These are phyloP conservation scores for Tricholomella constricta DNA, from an alignment of 768 basidiomycete species.

Conservation along the genomic window DNA sequence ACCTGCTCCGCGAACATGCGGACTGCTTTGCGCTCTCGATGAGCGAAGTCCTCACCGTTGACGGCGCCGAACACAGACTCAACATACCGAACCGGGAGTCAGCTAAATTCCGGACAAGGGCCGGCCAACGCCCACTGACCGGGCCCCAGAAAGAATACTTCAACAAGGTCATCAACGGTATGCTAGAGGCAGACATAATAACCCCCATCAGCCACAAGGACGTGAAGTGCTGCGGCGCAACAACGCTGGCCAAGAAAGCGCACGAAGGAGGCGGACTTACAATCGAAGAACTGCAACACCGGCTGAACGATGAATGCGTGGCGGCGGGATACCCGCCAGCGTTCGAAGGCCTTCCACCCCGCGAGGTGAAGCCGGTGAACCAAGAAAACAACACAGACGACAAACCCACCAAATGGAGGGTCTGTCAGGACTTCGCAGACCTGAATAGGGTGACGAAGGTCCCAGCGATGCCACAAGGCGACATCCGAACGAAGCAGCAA, in stretches of 20 bases:
- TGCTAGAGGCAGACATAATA: slow-evolving; percentile 37
- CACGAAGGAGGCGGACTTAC: slow-evolving; percentile 31
- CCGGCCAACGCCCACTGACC: slow-evolving; percentile 32
- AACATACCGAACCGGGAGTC: slow-evolving; percentile 28
- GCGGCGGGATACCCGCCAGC: slow-evolving; percentile 20
- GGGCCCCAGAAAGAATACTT: slow-evolving; percentile 32
- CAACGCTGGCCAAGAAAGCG: slow-evolving; percentile 38
- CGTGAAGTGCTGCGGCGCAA: slow-evolving; percentile 37
- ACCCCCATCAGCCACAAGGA: slow-evolving; percentile 27
- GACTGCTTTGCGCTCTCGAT: slow-evolving; percentile 42
- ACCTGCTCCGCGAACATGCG: slow-evolving; percentile 27
- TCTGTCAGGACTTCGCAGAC: slow-evolving; percentile 5
- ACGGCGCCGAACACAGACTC: slow-evolving; percentile 33
- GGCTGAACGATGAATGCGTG: slow-evolving; percentile 35
- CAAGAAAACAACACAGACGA: slow-evolving; percentile 20
- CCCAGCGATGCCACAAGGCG: slow-evolving; percentile 33
- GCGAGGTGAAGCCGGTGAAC: slow-evolving; percentile 1
- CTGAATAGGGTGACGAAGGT: slow-evolving; percentile 20
- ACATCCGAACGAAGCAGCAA: slow-evolving; percentile 41
- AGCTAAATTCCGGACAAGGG: slow-evolving; percentile 30
- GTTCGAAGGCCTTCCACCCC: slow-evolving; percentile 24
- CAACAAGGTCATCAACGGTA: slow-evolving; percentile 31
- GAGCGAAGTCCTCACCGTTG: slow-evolving; percentile 34
- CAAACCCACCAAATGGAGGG: slow-evolving; percentile 28
- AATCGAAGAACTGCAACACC: slow-evolving; percentile 33